Evolutionary conservation across 176 grass and related monocot genomes (phyloP).

Genomic region (Ensete glaucum): DNA sequence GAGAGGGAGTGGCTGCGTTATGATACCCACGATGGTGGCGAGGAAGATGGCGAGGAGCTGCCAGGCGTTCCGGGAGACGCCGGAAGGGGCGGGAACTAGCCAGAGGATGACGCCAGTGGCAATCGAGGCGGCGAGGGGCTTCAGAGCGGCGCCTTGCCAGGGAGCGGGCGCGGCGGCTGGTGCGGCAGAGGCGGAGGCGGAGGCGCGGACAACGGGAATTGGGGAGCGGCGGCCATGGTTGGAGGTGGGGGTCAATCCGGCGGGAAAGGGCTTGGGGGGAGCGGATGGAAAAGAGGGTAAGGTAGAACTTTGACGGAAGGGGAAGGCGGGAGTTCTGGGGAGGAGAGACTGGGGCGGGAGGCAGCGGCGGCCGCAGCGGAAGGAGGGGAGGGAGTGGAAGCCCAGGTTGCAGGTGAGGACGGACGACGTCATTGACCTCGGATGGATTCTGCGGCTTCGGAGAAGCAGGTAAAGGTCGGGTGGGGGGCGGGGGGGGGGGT

Average conservation of each 20-base stretch:
- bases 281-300: slow-evolving; percentile 19
- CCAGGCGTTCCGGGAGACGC: slow-evolving; percentile 76
- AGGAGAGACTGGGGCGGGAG: not conserved
- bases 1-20: slow-evolving; percentile 85
- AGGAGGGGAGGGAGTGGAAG: slow-evolving; percentile 11
- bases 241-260: not conserved
- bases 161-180: slow-evolving; percentile 21
- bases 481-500: too few species aligned
- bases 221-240: not conserved
- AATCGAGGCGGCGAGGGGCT: slow-evolving; percentile 48
- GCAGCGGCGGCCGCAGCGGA: slow-evolving; percentile 20
- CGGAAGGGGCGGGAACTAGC: slow-evolving; percentile 60
- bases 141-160: slow-evolving; percentile 60
- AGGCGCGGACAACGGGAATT: not conserved
- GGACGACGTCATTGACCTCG: slow-evolving; percentile 27
- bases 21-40: slow-evolving; percentile 96
- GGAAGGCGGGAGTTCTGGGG: slow-evolving; percentile 2
- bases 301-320: slow-evolving; percentile 12
- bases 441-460: not conserved
- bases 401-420: slow-evolving; percentile 30
- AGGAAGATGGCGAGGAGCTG: slow-evolving; percentile 85
- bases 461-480: too few species aligned
- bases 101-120: slow-evolving; percentile 57
- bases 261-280: slow-evolving; percentile 10
- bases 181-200: not conserved